Conservation (phyloP, 1,284 basidiomycete species). For the Rugosomyces carneus region DNA sequence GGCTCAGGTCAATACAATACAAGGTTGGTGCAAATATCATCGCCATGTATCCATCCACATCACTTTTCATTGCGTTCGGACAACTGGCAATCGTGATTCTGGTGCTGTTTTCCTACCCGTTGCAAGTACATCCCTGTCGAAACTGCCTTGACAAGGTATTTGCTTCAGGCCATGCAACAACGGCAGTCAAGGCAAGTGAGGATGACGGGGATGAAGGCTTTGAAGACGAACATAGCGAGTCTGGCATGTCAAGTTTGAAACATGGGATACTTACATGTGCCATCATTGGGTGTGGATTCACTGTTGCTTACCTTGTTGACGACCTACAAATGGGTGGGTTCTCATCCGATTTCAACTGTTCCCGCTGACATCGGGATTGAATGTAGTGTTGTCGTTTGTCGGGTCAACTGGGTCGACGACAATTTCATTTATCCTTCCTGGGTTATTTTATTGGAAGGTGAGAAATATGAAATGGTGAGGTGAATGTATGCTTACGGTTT, state of each 20-base stretch:
- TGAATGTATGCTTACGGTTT: not conserved
- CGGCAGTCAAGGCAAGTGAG: slow-evolving; percentile 22
- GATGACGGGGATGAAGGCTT: slow-evolving; percentile 38
- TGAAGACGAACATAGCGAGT: slow-evolving; percentile 47
- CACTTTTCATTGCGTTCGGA: slow-evolving; percentile 87
- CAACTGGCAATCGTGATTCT: slow-evolving; percentile 90
- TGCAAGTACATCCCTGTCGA: slow-evolving; percentile 92
- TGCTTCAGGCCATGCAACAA: slow-evolving; percentile 33
- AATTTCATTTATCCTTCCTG: slow-evolving; percentile 96
- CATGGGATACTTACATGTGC: slow-evolving; percentile 70
- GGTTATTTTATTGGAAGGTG: slow-evolving; percentile 80
- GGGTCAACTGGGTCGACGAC: slow-evolving; percentile 96
- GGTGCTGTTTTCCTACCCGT: slow-evolving; percentile 87
- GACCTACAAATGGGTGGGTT: slow-evolving; percentile 76
- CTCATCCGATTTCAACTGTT: not conserved
- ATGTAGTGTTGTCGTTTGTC: slow-evolving; percentile 86
- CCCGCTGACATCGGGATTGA: slow-evolving; percentile 7
- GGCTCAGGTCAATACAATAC: slow-evolving; percentile 1
- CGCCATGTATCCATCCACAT: slow-evolving; percentile 93
- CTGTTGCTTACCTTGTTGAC: slow-evolving; percentile 79
- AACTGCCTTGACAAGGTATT: slow-evolving; percentile 92
- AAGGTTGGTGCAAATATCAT: slow-evolving; percentile 89
- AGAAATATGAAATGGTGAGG: slow-evolving; percentile 10
- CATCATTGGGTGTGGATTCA: slow-evolving; percentile 68
- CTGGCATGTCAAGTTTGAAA: slow-evolving; percentile 69